Conservation (phyloP, 495 filamentous ascomycete species). For the Aspergillus carlsbadensis region DNA sequence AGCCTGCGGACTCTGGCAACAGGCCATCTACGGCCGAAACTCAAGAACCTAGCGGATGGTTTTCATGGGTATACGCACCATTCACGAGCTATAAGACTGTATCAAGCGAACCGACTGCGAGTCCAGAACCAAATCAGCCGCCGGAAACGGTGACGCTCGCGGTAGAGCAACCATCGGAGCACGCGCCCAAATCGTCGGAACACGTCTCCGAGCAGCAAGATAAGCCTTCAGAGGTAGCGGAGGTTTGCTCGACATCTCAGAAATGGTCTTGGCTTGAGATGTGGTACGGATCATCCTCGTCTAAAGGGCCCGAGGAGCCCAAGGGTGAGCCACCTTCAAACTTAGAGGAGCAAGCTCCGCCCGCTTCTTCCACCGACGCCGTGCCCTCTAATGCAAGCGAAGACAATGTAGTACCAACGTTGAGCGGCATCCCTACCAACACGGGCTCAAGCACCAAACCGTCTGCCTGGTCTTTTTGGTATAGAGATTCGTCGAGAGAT, state of each 20-base stretch:
- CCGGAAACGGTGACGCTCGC: constrained; percentile 19
- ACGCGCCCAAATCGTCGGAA: constrained; percentile 15
- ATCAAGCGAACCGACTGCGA: constrained; percentile 12
- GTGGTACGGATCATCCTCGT: constrained; percentile 40
- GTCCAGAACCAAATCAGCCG: constrained; percentile 19
- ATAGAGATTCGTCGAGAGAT: constrained; percentile 58
- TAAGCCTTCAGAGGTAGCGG: constrained; percentile 20
- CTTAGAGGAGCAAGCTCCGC: constrained; percentile 24
- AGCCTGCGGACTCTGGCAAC: constrained; percentile 10
- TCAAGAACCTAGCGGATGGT: constrained; percentile 54
- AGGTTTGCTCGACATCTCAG: constrained; percentile 22
- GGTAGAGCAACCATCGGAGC: constrained; percentile 20
- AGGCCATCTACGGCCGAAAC: constrained; percentile 21
- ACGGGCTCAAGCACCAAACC: constrained; percentile 42
- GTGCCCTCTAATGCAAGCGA: constrained; percentile 18
- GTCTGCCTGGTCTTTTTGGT: constrained; percentile 87
- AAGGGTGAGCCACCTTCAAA: constrained; percentile 23
- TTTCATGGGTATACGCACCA: constrained; percentile 55
- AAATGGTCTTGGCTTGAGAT: constrained; percentile 50
- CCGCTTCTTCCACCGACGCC: constrained; percentile 7
- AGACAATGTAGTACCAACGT: constrained; percentile 18
- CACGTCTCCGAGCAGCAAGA: constrained; percentile 22
- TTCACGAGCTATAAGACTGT: constrained; percentile 13
- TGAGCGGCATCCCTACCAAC: constrained; percentile 20
- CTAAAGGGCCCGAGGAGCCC: constrained; percentile 21